Conservation (phyloP, 2,329 filamentous ascomycete species). For the Paraphaeosphaeria sporulosa region DNA sequence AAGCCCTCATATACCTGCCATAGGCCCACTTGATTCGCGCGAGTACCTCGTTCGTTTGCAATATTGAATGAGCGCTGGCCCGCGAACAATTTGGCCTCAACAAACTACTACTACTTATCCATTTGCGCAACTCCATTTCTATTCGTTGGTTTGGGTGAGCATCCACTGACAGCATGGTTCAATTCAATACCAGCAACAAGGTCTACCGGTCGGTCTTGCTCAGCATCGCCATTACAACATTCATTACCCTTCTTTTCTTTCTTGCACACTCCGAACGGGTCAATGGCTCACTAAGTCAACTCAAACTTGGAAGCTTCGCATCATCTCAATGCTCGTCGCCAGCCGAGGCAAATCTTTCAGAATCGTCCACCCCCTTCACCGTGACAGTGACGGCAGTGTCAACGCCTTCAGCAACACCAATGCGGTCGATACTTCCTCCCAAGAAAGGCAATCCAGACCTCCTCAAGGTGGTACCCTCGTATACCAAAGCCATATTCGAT, state of each 20-base stretch:
- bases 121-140: not conserved
- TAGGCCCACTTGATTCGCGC: too few relatives aligned
- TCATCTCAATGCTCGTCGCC: not conserved
- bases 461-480: not conserved
- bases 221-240: not conserved
- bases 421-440: not conserved
- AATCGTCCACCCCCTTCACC: not conserved
- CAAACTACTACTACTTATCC: not conserved
- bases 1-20: not conserved
- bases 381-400: not conserved
- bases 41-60: too few relatives aligned
- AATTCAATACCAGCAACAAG: not conserved
- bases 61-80: too few relatives aligned
- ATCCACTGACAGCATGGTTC: not conserved
- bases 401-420: not conserved
- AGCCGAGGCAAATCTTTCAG: not conserved
- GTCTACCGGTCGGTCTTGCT: not conserved
- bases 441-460: not conserved
- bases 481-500: constrained; percentile 16
- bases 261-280: not conserved
- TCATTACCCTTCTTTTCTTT: constrained; percentile 2
- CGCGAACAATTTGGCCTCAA: not conserved
- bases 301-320: not conserved
- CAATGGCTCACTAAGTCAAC: not conserved
- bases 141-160: not conserved